Base-by-base conservation (phyloP, 129 eudicot species). In the Lonicera japonica region DNA sequence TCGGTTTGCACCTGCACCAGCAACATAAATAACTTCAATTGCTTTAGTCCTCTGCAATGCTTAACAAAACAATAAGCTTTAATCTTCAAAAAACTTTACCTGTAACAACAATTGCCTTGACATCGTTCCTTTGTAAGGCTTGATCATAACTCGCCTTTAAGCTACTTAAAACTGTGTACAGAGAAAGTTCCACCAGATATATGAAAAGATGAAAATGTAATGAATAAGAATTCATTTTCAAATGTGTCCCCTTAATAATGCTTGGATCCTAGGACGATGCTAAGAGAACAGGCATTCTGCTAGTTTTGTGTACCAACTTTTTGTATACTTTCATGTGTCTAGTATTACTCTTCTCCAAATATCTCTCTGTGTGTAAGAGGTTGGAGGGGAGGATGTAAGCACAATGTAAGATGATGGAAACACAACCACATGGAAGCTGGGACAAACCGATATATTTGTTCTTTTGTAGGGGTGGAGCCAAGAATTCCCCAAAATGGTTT, bases 101-200 rank as follows among this genome's bases (percentile, higher is more conserved):
- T 70, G 92, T 94, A 69, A 94, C 82, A 56, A 94, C 99, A 17
- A 94, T 77, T 67, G 99, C 99, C 87, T 88, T 88, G 63, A 94
- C 96, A 40, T 94, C 99, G 25, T 94, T 81, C 70, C 96, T 73
- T 73, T 78, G 70, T 69, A 88, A 76, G 54, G 99, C 99, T 69
- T 80, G 79, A 19, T 79, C 87, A 76, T 72, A 88, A 47, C 72
- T 72, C 70, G 68, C 85, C 56, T 85, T 81, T 62, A 94, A 77
- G 83, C 96, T 94, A 77, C 61, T 60, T 59, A 94, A 78, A 40
- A 94, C 99, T 94, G 86, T 13, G 39, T 9, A 29, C 58, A 41
- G 25, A 54, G 56, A 65, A 56, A 41, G 65, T n/a, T n/a, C n/a
- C n/a, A n/a, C n/a, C n/a, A 57, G 52, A 56, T 6, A n/a, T 29